Percentiles rank a stretch among this genome's conserved stretches.
These are phyloP conservation scores for Leptographium wingfieldii DNA, from an alignment of 2,329 filamentous ascomycete genomes.

Conservation along the genomic window DNA sequence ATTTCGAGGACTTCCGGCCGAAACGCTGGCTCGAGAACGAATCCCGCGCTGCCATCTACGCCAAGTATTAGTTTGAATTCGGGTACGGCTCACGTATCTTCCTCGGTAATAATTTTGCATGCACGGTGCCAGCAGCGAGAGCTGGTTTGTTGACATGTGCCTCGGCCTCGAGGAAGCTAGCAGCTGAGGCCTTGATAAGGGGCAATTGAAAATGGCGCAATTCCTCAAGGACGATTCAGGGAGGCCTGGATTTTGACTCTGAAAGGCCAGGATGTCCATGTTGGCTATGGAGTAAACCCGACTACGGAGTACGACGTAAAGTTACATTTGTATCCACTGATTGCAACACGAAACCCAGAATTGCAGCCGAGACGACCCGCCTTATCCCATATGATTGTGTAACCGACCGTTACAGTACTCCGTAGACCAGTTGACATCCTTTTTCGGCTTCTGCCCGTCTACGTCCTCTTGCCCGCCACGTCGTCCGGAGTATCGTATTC, in stretches of 20 bases:
- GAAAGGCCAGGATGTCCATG: too few species aligned
- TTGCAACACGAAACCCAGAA: too few species aligned
- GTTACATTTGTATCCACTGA: too few species aligned
- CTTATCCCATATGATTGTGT: too few species aligned
- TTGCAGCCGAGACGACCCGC: too few species aligned
- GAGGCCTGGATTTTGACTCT: neutral
- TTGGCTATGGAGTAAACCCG: too few species aligned
- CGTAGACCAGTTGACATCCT: too few species aligned
- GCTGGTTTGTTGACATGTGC: neutral
- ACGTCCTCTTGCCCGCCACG: too few species aligned
- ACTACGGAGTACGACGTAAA: too few species aligned
- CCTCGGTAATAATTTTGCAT: slow-evolving; percentile 23
- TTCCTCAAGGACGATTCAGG: neutral
- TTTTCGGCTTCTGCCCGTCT: too few species aligned
- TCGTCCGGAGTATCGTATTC: too few species aligned
- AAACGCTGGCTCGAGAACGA: slow-evolving; percentile 41
- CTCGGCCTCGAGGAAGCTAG: neutral
- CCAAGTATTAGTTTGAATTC: slow-evolving; percentile 37
- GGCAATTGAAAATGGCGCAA: neutral
- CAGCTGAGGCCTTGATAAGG: neutral
- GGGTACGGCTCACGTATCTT: slow-evolving; percentile 42
- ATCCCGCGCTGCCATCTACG: slow-evolving; percentile 12
- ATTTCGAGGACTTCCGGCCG: slow-evolving; percentile 42
- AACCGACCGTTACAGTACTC: too few species aligned
- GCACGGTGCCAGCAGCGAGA: neutral